Evolutionary conservation across 495 filamentous ascomycete species (phyloP).

Genomic region (Penicillium macrosclerotiorum): DNA sequence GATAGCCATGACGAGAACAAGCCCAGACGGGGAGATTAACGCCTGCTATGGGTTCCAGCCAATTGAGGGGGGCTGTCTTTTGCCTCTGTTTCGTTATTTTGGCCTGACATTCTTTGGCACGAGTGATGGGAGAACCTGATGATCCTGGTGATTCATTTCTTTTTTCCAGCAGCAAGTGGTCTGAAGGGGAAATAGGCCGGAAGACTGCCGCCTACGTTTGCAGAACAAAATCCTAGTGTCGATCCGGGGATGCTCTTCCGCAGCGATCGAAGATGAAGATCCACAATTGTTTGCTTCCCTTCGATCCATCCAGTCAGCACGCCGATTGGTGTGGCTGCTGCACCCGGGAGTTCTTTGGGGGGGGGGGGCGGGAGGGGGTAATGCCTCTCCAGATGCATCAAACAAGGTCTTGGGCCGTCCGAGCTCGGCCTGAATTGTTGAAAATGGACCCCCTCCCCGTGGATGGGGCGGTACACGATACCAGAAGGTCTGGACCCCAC

Average conservation of each 20-base stretch:
- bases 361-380: too few species aligned
- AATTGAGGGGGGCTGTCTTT: constrained; percentile 3
- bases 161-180: too few species aligned
- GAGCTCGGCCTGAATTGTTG: constrained; percentile 19
- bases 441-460: constrained; percentile 4
- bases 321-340: constrained; percentile 27
- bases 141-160: too few species aligned
- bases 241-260: constrained; percentile 19
- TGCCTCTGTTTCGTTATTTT: not conserved
- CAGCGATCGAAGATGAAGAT: constrained; percentile 18
- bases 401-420: constrained; percentile 19
- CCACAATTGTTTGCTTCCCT: constrained; percentile 27
- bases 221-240: constrained; percentile 17
- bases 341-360: constrained; percentile 5
- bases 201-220: constrained; percentile 25
- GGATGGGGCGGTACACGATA: too few species aligned
- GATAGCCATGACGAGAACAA: constrained; percentile 27
- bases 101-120: not conserved
- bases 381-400: constrained; percentile 12
- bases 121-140: too few species aligned
- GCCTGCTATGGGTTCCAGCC: constrained; percentile 20
- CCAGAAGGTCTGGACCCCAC: too few species aligned
- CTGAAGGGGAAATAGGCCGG: constrained; percentile 6
- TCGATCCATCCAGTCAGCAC: constrained; percentile 9
- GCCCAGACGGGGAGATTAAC: constrained; percentile 13